Base-by-base conservation (phyloP, 192 early-diverging fungal genomes). In the Powellomyces hirtus region DNA sequence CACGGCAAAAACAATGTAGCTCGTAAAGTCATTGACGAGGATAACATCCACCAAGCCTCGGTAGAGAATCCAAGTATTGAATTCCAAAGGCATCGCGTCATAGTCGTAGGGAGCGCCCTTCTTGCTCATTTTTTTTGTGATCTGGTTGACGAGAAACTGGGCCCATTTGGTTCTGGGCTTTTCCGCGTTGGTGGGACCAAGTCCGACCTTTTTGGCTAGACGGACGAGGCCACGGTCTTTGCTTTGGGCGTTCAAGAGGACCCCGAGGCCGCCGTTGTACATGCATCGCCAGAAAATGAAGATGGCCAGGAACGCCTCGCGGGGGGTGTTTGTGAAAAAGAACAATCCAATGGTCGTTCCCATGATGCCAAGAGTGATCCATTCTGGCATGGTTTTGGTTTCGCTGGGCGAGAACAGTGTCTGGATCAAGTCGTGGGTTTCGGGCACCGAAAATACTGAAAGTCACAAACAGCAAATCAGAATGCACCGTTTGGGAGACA, bases 31-130 rank as follows among this genome's bases (percentile, higher is more conserved):
- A 72, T 97, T 97, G 72, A 96, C 88, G 61, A 97, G 78, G 62
- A 98, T 90, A 53, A 96, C 63, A 71, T 97, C 94, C 11, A 95
- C 94, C 31, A 98, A 77, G 70, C 92, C 90, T 34, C 95, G 92
- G 79, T 91, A 98, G 7, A 98, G 82, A 49, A 97, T 78, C 96
- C 96, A 98, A 18, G 91, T 89, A 64, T 95, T 97, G 84, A 92
- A 98, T 78, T 98, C 96, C 66, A 95, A 81, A 13, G 96, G 95
- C 51, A 87, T 86, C n/a, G 74, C 68, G 52, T 72, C 70, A 38
- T 72, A 72, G 24, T 64, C 61, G 62, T 72, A 72, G 16, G 11
- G 38, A 10, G 34, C 44, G 7, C 51, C 49, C 16, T 59, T 45
- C 38, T 71, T 45, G 30, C 68, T 72, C 51, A 79, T 75, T 40